Evolutionary conservation across 768 basidiomycete species (phyloP), one percentile per base, ranked within the genome.

Genomic region (Lactarius quietus): DNA sequence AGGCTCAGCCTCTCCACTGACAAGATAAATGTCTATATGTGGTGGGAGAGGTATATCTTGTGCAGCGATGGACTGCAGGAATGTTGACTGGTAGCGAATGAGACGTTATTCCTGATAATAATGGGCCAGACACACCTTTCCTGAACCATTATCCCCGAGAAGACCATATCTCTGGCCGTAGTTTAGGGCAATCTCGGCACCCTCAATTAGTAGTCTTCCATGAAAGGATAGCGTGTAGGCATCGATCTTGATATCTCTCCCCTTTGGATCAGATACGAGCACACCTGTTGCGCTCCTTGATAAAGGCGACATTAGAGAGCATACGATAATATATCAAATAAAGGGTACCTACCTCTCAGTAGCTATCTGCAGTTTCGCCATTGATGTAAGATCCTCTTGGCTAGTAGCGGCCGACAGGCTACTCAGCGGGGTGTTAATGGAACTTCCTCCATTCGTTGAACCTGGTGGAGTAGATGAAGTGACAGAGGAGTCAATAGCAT

Each of bases 1-100:
- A 1, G 96, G 96, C 72, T 98, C 96, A 1, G 93, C 96, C 75
- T 98, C 96, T 67, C 96, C 95, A 29, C 88, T 80, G 64, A 99
- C 96, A 70, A 98, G 89, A 81, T 98, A 97, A 77, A 98, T 96
- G 76, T 99, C 96, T 75, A 99, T 90, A 78, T 99, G 95, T 9
- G 83, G 80, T 20, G 96, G 97, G 68, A 99, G 96, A 56, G 90
- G 88, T 58, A 98, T 92, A 74, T 99, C 96, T 63, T 95, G 92
- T 70, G 95, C 91, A 17, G 95, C 93, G 73, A 98, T 86, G 31
- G 96, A 97, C 81, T 93, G 89, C 31, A 98, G 84, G 81, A 97
- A 93, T 3, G 95, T 98, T 1, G 96, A 97, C 93, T 95, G 72
- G 41, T 38, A 53, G 35, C 45, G 43, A 29, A 63, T 60, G 62